Conservation (phyloP, 2,329 filamentous ascomycete species). For the Aspergillus vadensis region DNA sequence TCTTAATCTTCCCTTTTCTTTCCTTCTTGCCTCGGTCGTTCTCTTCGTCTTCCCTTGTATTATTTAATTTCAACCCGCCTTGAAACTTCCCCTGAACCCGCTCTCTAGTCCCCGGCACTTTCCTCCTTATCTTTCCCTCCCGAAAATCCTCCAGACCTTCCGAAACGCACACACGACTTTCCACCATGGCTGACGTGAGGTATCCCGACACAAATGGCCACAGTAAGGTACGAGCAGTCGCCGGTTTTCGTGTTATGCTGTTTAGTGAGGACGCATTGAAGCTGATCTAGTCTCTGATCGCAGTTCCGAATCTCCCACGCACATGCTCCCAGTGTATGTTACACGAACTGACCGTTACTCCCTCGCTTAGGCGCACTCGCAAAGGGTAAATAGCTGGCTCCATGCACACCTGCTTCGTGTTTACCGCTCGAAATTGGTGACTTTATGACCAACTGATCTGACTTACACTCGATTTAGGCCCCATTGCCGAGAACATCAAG, state of each 20-base stretch:
- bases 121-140: slow-evolving; percentile 15
- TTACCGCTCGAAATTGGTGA: not conserved
- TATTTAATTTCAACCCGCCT: slow-evolving; percentile 5
- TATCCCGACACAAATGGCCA: slow-evolving; percentile 40
- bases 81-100: slow-evolving; percentile 8
- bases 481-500: slow-evolving; percentile 59
- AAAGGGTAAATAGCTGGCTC: not conserved
- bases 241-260: not conserved
- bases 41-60: slow-evolving; percentile 10
- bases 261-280: slow-evolving; percentile 2
- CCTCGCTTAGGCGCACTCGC: slow-evolving; percentile 4
- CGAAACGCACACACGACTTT: slow-evolving; percentile 19
- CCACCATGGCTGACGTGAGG: slow-evolving; percentile 40
- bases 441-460: slow-evolving; percentile 19
- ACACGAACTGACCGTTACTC: slow-evolving; percentile 1
- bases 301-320: not conserved
- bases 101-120: slow-evolving; percentile 11
- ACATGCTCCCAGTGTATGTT: not conserved
- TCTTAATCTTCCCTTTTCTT: slow-evolving; percentile 12
- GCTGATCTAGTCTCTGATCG: slow-evolving; percentile 2
- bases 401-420: not conserved
- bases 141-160: slow-evolving; percentile 11
- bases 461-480: slow-evolving; percentile 42
- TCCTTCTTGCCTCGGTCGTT: slow-evolving; percentile 5
- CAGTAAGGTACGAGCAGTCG: slow-evolving; percentile 39